Base-by-base conservation (phyloP, 2,329 filamentous ascomycete species). In the Colletotrichum siamense region DNA sequence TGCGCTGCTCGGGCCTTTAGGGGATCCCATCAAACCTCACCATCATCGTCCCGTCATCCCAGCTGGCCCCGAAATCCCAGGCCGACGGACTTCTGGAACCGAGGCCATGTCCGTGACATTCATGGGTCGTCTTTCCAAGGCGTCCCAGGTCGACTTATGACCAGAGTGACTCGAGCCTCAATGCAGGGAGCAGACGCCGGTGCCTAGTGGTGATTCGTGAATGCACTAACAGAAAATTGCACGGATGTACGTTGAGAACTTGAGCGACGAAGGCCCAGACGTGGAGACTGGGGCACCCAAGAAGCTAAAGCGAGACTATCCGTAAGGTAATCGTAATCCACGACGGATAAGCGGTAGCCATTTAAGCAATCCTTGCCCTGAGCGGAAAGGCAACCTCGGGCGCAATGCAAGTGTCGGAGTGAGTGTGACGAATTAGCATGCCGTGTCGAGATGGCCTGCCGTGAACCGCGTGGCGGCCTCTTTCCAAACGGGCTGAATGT, bases 391-490 rank as follows among this genome's bases (percentile, higher is more conserved):
- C 68, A 39, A 63, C 65, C 22, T 16, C 26, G 55, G 30, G 22
- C 24, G 39, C 28, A 69, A 62, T 34, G 30, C 59, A 39, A 67
- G 49, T 34, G n/a, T 59, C 36, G 61, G 55, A 62, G 68, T 32
- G 39, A 69, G 73, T 32, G 34, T 75, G 73, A 73, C 73, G 63
- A 73, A 75, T 73, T 44, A 73, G 62, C 69, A 66, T 75, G 63
- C 73, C 73, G 71, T 57, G 28, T 18, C 55, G n/a, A 18, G 18
- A 34, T 63, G 63, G 73, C 13, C 52, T 62, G 9, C 24, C 34
- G 36, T 28, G 34, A 30, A 62, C 32, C 34, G 71, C 64, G 32
- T 68, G 52, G 55, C 39, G 59, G 49, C 57, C 34, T 34, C 28
- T 59, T 26, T 66, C 59, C 71, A 59, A 55, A 63, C 59, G 68